Percentiles rank a stretch among this genome's conserved stretches.
Conservation (phyloP, 2,329 filamentous ascomycete genomes). For the Fusarium anthophilum region DNA sequence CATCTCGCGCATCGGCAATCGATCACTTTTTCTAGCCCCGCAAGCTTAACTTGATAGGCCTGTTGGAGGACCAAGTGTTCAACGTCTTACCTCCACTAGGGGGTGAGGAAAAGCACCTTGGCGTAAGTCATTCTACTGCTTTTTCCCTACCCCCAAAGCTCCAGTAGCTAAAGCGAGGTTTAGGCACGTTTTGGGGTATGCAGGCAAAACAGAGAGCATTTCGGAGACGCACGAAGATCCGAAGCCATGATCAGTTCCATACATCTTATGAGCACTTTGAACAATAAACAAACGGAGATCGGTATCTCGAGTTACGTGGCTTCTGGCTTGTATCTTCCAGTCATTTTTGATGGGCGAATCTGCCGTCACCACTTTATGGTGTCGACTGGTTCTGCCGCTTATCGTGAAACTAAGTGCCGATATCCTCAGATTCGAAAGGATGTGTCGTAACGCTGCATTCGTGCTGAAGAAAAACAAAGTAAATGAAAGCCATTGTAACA, state of each 20-base stretch:
- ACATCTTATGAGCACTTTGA: background rate
- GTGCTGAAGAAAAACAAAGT: background rate
- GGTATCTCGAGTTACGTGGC: background rate
- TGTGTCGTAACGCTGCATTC: no score
- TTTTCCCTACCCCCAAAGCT: background rate
- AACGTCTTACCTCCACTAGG: background rate
- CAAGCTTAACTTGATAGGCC: background rate
- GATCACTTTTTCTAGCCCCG: background rate
- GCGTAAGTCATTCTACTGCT: background rate
- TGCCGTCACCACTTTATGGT: background rate
- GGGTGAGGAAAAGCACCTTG: background rate
- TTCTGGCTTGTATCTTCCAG: no score
- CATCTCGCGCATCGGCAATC: background rate
- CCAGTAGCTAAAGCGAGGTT: background rate
- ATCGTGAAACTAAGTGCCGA: background rate
- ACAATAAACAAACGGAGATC: background rate
- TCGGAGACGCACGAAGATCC: background rate
- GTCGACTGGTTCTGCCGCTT: background rate
- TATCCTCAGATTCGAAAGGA: background rate
- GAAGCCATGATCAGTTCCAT: background rate
- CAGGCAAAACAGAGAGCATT: background rate
- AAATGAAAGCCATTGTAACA: background rate
- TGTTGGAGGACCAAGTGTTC: background rate
- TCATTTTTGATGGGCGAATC: no score
- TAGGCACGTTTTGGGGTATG: background rate